Evolutionary conservation across 306 rosid genomes (phyloP).

Genomic region (Trifolium dubium): DNA sequence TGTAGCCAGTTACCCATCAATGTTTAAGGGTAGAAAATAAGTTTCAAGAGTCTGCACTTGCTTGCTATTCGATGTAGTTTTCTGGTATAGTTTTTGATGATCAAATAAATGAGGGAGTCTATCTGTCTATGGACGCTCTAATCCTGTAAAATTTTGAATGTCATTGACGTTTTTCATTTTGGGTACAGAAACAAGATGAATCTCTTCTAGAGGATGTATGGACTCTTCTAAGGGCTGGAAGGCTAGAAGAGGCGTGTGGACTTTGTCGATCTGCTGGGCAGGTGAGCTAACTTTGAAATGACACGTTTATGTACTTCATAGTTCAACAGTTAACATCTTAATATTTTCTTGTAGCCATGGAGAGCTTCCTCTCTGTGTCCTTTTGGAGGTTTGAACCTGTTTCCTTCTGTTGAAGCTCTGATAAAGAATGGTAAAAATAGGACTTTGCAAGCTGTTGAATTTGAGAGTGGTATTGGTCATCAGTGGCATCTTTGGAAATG

Average conservation of each 20-base stretch:
- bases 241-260: conserved; percentile 88
- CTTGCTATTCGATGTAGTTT: conserved; percentile 29
- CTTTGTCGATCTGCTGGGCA: conserved; percentile 98
- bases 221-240: conserved; percentile 96
- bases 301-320: conserved; percentile 28
- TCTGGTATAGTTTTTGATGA: conserved; percentile 17
- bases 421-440: conserved; percentile 79
- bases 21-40: conserved; percentile 31
- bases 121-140: conserved; percentile 1
- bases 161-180: conserved; percentile 19
- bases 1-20: neutral
- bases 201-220: conserved; percentile 96
- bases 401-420: conserved; percentile 87
- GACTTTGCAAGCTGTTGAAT: conserved; percentile 92
- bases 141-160: conserved; percentile 25
- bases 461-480: conserved; percentile 93
- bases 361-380: conserved; percentile 91
- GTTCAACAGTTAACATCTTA: conserved; percentile 39
- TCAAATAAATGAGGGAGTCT: conserved; percentile 31
- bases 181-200: conserved; percentile 89
- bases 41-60: conserved; percentile 16
- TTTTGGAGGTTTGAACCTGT: conserved; percentile 78
- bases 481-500: conserved; percentile 99
- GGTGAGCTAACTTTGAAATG: conserved; percentile 53
- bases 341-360: conserved; percentile 75